Evolutionary conservation across 345 rosid species (phyloP).

Genomic region (Eucalyptus cloeziana): DNA sequence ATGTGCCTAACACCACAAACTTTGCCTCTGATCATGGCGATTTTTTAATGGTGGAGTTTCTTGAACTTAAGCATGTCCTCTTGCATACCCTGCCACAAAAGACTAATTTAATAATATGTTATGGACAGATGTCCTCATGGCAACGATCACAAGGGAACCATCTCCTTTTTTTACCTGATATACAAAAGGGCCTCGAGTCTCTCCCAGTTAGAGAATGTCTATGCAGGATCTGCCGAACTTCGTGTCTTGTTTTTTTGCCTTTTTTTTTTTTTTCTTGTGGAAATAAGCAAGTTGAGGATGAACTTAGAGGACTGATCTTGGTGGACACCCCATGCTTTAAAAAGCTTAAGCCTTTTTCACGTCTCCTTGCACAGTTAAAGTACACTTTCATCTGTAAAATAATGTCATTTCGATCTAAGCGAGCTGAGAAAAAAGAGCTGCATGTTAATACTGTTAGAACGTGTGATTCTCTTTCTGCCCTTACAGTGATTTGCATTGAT

Average conservation of each 20-base stretch:
- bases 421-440: background rate
- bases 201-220: constrained; percentile 3
- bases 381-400: background rate
- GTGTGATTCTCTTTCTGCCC: background rate
- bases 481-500: background rate
- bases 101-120: background rate
- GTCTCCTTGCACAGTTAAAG: background rate
- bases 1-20: background rate
- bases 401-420: background rate
- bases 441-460: background rate
- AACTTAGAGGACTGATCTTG: background rate
- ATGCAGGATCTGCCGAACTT: background rate
- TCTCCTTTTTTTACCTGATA: background rate
- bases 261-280: background rate
- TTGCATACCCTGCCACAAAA: background rate
- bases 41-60: background rate
- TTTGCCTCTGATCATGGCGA: background rate
- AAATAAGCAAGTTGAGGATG: background rate
- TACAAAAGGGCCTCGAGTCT: background rate
- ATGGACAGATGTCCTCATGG: constrained; percentile 2
- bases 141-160: background rate
- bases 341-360: background rate
- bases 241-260: background rate
- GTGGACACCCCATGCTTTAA: constrained; percentile 5
- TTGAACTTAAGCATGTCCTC: background rate